Base-by-base conservation (phyloP, 352 stramenopile genomes). In the Globisporangium ultimum region DNA sequence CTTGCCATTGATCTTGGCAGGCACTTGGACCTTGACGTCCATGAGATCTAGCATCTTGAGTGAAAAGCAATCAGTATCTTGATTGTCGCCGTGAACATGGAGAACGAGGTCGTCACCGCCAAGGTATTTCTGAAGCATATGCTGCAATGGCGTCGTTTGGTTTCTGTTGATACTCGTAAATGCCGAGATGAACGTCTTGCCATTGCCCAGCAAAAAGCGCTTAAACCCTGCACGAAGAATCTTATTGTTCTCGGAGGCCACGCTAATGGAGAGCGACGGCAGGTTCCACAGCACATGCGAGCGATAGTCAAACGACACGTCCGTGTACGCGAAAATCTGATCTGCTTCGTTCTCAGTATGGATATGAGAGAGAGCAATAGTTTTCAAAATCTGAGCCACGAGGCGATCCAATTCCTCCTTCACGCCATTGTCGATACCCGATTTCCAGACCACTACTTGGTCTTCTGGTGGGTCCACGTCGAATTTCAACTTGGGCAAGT, bases 241-340 rank as follows among this genome's bases (percentile, higher is more conserved):
- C 10, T 67, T 78, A 43, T 85, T 61, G 2, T 55, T 24, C 11
- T 55, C 67, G 14, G 67, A 82, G 41, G 76, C 58, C 20, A 95
- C 66, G 4, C 75, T 61, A 3, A 95, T 61, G 20, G 76, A 74
- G 34, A 95, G 68, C 11, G 84, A 78, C 10, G 83, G 85, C 8
- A 95, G 21, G n/a, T 92, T 91, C 81, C 83, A 95, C 10, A 89
- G 42, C 24, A 93, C 61, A 8, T 55, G 63, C 12, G 85, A 87
- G 0, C 47, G 50, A 60, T 89, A 92, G 36, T 78, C 61, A 47
- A 94, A 91, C 34, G 78, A 79, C 17, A 93, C 81, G 55, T 93
- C 84, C 3, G 85, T 91, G 48, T 86, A 95, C 13, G 84, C 81
- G 55, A 92, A 92, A 10, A 95, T 74, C 58, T 86, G 75, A 20